Evolutionary conservation across 2,329 filamentous ascomycete genomes (phyloP), one percentile per base, ranked within the genome.

Genomic region (Parastagonospora avenae): DNA sequence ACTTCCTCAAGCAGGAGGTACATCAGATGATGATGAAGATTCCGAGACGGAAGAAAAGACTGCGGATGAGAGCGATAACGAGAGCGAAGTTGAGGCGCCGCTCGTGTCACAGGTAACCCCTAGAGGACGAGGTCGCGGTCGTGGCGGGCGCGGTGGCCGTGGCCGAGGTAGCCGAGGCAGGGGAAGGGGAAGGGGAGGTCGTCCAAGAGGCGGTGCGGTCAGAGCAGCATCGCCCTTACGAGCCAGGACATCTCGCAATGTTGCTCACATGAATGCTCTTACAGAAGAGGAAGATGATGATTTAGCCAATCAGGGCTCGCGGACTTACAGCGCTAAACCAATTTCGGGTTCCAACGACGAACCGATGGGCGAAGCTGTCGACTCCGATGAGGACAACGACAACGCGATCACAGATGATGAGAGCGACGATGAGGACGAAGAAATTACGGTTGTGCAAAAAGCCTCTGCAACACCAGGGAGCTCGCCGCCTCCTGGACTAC

Each of bases 211-310:
- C 43, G 56, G 55, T 15, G 35, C 57, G 42, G 37, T 47, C n/a
- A 63, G 57, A 60, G 51, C 48, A 3, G 45, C 55, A n/a, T 67
- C 69, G 46, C 70, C 64, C 37, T 47, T 57, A 48, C 66, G 63
- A 52, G 64, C 60, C 29, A 68, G 70, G 48, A 60, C 60, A 43
- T 56, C 65, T 58, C 71, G 72, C 47, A 67, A 57, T 61, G 63
- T 66, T 59, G 62, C 65, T 53, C 59, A 67, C 42, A 60, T 59
- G 46, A 68, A 68, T 63, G 62, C 66, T 37, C 64, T 71, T 59
- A 61, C 62, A 52, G 70, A 73, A 60, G 66, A 66, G 30, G 69
- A 69, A 42, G 67, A 72, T 54, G 70, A 72, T 43, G 57, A 43
- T 12, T 52, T 59, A 49, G 67, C 71, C 63, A 72, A 72, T 69